A percentile compares a stretch with the other conserved stretches of the same genome.
Conservation (phyloP, 139 green algal species). For the Deuterostichococcus epilithicus region DNA sequence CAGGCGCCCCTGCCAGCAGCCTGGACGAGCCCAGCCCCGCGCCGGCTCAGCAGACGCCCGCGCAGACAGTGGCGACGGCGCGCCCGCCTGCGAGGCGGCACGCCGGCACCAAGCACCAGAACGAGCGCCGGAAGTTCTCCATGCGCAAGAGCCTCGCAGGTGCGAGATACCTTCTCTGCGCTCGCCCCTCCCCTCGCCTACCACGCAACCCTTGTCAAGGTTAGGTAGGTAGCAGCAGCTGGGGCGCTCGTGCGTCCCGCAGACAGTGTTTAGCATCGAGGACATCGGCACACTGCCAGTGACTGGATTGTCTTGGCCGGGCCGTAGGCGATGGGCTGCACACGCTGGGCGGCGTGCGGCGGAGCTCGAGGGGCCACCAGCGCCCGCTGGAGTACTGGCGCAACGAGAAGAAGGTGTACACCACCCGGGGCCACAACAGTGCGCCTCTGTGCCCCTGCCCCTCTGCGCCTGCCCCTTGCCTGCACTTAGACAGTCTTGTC, state of each 20-base stretch:
- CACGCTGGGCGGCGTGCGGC: conserved; percentile 23
- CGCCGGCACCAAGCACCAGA: not conserved
- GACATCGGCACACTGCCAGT: no score
- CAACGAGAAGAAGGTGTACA: conserved; percentile 46
- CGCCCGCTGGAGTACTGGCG: conserved; percentile 55
- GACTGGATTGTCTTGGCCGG: not conserved
- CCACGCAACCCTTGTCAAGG: no score
- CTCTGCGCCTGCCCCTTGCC: no score
- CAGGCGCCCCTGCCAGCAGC: no score
- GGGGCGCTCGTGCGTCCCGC: not conserved
- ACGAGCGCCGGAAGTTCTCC: not conserved
- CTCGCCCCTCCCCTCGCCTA: no score
- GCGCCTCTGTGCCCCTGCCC: conserved; percentile 12
- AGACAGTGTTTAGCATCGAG: no score
- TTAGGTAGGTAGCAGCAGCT: not conserved
- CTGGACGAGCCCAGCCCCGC: no score
- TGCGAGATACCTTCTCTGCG: not conserved
- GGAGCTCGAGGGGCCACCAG: conserved; percentile 30
- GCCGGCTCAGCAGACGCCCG: no score
- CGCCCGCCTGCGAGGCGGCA: not conserved
- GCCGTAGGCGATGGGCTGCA: conserved; percentile 33
- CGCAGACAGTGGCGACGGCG: not conserved
- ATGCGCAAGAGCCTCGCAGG: not conserved
- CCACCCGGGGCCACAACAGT: conserved; percentile 31
- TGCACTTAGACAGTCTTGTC: not conserved